Percentiles rank a stretch among this genome's conserved stretches.
Evolutionary conservation across 176 grass and related monocot species (phyloP).

Genomic region (Aegilops tauschii): DNA sequence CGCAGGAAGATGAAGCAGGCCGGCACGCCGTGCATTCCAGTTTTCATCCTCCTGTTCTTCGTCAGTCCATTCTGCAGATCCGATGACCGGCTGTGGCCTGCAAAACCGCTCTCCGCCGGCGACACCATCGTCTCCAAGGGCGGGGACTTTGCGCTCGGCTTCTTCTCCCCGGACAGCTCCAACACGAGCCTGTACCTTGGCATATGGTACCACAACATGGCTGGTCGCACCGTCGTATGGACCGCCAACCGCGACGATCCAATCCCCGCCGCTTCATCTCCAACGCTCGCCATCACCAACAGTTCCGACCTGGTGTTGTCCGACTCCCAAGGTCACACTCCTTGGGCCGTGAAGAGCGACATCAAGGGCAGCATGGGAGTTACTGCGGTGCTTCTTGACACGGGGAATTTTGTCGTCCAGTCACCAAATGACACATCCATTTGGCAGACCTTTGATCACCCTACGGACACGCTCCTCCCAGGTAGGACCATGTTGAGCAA

Average conservation of each 20-base stretch:
- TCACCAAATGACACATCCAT: neutral
- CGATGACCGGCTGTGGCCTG: constrained; percentile 11
- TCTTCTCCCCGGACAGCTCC: constrained; percentile 1
- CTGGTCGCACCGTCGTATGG: constrained; percentile 21
- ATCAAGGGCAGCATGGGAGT: neutral
- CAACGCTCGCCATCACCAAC: neutral
- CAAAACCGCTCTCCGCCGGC: neutral
- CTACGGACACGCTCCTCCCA: constrained; percentile 33
- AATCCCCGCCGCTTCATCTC: neutral
- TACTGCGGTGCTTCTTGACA: neutral
- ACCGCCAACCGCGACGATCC: constrained; percentile 32
- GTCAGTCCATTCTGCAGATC: neutral
- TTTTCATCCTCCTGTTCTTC: constrained; percentile 8
- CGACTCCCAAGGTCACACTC: neutral
- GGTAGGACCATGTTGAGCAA: constrained; percentile 5
- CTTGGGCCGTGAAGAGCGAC: constrained; percentile 9
- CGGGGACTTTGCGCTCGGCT: constrained; percentile 30
- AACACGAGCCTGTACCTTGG: constrained; percentile 7
- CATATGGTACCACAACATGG: constrained; percentile 38
- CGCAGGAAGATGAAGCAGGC: neutral
- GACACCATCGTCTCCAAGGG: constrained; percentile 26
- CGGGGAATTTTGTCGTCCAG: constrained; percentile 39
- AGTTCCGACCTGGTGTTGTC: constrained; percentile 4
- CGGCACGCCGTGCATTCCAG: neutral
- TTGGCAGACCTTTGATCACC: constrained; percentile 56